phyloP scores from a whole-genome alignment of 495 filamentous ascomycete genomes.

The Ramalina peruviana region DNA sequence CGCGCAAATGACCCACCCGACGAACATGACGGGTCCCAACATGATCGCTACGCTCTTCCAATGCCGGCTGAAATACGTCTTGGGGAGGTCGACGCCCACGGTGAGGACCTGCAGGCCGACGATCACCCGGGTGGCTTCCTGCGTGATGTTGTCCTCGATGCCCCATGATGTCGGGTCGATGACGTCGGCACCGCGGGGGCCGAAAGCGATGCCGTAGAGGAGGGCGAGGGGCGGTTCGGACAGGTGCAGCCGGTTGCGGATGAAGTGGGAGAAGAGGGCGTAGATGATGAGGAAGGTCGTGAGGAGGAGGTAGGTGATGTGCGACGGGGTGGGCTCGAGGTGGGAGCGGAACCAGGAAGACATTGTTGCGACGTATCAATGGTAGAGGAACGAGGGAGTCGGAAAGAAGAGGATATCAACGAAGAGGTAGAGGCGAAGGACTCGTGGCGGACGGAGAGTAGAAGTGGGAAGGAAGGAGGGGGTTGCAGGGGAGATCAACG shows the following conservation, averaged over 20 bases:
- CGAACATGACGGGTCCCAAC: conserved; percentile 36
- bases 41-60: conserved; percentile 31
- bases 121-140: conserved; percentile 32
- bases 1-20: conserved; percentile 32
- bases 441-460: no score
- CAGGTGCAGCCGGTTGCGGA: conserved; percentile 36
- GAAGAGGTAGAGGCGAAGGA: no score
- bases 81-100: conserved; percentile 33
- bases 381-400: no score
- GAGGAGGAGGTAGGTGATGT: conserved; percentile 31
- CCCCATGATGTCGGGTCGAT: conserved; percentile 29
- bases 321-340: conserved; percentile 29
- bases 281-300: conserved; percentile 33
- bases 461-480: no score
- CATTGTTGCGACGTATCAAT: background rate
- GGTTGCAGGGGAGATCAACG: no score
- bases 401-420: no score
- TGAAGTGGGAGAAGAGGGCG: conserved; percentile 32
- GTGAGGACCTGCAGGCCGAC: conserved; percentile 35
- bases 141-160: conserved; percentile 27
- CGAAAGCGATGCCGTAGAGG: conserved; percentile 31
- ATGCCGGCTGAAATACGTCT: conserved; percentile 27
- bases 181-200: conserved; percentile 22
- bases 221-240: conserved; percentile 37
- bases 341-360: conserved; percentile 19